Base-by-base conservation (phyloP, 345 rosid species). In the Gossypium herbaceum region DNA sequence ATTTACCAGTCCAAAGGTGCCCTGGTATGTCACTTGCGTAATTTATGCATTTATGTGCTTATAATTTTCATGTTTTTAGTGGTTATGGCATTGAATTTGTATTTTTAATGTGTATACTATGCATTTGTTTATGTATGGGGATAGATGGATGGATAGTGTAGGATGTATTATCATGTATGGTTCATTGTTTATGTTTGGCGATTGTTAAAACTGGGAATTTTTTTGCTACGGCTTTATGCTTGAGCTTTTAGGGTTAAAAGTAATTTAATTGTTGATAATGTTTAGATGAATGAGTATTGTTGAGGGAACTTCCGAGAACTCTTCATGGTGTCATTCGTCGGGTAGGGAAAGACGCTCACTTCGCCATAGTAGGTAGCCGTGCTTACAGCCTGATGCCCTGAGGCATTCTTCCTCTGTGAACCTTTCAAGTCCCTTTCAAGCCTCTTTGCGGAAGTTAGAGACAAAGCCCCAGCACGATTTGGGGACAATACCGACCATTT, bases 1-100 rank as follows among this genome's bases (percentile, higher is more conserved):
- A 87, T 79, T 59, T 93, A 95, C 82, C 88, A 90, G 81, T 86
- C 99, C 85, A 93, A 83, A 85, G 99, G 97, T 75, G 85, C 92
- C 68, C 75, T 89, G 92, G 99, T 95, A 89, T 73, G 88, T 75
- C 27, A 15, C 12, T 25, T 50, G 7, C 29, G 43, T 10, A 68
- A 68, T 51, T 15, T 69, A 51, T 69, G 44, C 45, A 9, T 51
- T 9, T 16, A 9, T 4, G 3, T 27, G 73, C 16, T 8, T 27
- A 16, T 27, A 50, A 17, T 69, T 19, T 57, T 25, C n/a, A 20
- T 11, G 12, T 29, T 29, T 29, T 29, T 29, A 15, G 39, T 22
- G 19, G 57, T 20, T 29, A 48, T 24, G 39, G 12, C 56, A 48
- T 48, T 29, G 2, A 43, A 39, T 34, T 39, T 63, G 47, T n/a